Evolutionary conservation across 1,139 yeast genomes (phyloP), one percentile per base, ranked within the genome.

Genomic region (Suhomyces chickasaworum): DNA sequence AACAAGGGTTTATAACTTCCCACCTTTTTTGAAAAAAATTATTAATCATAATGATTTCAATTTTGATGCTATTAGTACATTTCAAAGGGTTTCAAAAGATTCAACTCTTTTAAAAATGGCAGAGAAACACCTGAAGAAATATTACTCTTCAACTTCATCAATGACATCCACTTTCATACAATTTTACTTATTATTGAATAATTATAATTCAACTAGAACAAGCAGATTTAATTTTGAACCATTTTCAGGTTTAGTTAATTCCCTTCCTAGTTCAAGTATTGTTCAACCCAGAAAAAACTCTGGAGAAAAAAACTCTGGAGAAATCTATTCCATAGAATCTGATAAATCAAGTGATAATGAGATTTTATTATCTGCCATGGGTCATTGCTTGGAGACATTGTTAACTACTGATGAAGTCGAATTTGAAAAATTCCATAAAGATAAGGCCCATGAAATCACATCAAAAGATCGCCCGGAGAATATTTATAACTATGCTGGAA

Each of bases 101-200:
- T 96, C 90, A 65, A 53, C 62, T 9, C 62, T 60, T 1, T 68
- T 91, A 42, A 50, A 68, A 8, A 64, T 86, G 13, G 84, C 95
- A 0, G 55, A 66, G 20, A 59, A 66, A 15, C 67, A 72, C 21
- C 51, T 58, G 20, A 61, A 60, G 47, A 74, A 71, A 47, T 91
- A 76, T 60, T 81, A 80, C 51, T 87, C 95, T 1, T 89, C 97
- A 0, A 90, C 98, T 0, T 87, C 96, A 18, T 86, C 97, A 2
- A 78, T 93, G 86, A 90, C 98, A 0, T 75, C 84, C 0, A 68
- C 85, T 0, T 72, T 93, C 43, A 74, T 83, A 10, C 96, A 90
- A 47, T 72, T 91, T 52, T 97, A 93, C 64, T 75, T 84, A 17
- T 59, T 93, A 10, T 81, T 95, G 23, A 83, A 85, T 57, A 74